These are phyloP conservation scores for Peniophora sp. DNA, from an alignment of 1,284 basidiomycete species.

Conservation along the genomic window DNA sequence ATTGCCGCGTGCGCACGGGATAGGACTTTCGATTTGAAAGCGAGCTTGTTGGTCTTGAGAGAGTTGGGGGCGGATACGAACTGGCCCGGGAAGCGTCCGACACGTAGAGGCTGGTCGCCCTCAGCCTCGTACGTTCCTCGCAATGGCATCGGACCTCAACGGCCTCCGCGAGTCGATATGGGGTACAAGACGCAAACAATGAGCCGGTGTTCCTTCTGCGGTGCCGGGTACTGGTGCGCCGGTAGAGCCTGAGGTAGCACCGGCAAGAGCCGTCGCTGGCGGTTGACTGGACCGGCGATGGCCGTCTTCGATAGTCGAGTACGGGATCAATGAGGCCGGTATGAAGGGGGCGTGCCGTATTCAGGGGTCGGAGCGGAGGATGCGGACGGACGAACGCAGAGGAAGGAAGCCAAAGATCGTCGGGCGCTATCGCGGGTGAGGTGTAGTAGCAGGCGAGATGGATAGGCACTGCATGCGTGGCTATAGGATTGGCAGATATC, in stretches of 20 bases:
- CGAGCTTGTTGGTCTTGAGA: slow-evolving; percentile 74
- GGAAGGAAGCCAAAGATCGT: no score
- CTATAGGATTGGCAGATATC: no score
- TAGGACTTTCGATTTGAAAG: slow-evolving; percentile 96
- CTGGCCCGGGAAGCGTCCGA: slow-evolving; percentile 88
- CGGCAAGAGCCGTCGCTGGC: not conserved
- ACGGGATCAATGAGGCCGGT: no score
- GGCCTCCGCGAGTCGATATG: slow-evolving; percentile 88
- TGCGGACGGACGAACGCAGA: no score
- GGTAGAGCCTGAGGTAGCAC: no score
- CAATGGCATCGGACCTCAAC: slow-evolving; percentile 89
- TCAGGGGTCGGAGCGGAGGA: no score
- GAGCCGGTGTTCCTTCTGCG: slow-evolving; percentile 13
- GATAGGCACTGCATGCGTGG: no score
- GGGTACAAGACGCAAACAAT: slow-evolving; percentile 83
- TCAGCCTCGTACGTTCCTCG: slow-evolving; percentile 75
- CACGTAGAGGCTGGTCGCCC: slow-evolving; percentile 67
- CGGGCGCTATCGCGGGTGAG: no score
- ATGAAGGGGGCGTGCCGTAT: no score
- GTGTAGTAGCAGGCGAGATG: no score
- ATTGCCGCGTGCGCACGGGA: slow-evolving; percentile 92
- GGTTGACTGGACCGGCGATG: slow-evolving; percentile 7
- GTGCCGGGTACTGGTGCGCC: not conserved
- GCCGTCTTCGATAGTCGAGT: no score
- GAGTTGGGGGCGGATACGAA: slow-evolving; percentile 63